These are phyloP conservation scores for Exophiala sideris DNA, from an alignment of 2,329 filamentous ascomycete species.

Conservation along the genomic window DNA sequence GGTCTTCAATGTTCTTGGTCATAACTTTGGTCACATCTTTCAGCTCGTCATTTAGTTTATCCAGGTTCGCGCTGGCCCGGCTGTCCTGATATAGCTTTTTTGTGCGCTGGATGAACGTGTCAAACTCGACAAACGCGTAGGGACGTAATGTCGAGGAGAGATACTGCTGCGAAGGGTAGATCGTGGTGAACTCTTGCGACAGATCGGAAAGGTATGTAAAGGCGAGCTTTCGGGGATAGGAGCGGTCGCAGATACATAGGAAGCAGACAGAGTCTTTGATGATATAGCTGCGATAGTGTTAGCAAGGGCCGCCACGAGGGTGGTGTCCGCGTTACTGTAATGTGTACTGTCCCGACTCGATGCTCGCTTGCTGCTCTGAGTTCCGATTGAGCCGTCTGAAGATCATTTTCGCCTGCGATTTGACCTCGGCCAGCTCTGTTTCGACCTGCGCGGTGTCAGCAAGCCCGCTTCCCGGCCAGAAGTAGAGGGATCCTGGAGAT, in stretches of 20 bases:
- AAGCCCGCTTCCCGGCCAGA: slow-evolving; percentile 2
- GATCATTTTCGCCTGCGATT: slow-evolving; percentile 85
- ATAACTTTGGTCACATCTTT: slow-evolving; percentile 98
- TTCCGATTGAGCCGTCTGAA: slow-evolving; percentile 84
- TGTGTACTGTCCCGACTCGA: slow-evolving; percentile 79
- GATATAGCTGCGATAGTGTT: slow-evolving; percentile 62
- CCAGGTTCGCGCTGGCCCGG: slow-evolving; percentile 85
- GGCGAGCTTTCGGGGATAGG: slow-evolving; percentile 95
- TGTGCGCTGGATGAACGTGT: slow-evolving; percentile 91
- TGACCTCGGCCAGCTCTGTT: slow-evolving; percentile 77
- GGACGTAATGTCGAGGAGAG: slow-evolving; percentile 73
- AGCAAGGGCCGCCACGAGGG: neutral
- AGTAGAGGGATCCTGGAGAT: neutral
- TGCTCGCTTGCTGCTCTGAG: slow-evolving; percentile 84
- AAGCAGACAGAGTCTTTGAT: slow-evolving; percentile 82
- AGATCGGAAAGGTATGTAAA: slow-evolving; percentile 97
- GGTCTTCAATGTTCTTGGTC: slow-evolving; percentile 99
- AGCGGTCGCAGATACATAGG: slow-evolving; percentile 86
- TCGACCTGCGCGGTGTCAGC: slow-evolving; percentile 53
- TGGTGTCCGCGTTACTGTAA: slow-evolving; percentile 66
- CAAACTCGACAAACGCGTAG: slow-evolving; percentile 97
- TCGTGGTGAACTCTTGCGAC: slow-evolving; percentile 82
- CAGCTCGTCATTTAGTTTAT: slow-evolving; percentile 93
- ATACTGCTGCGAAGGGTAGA: slow-evolving; percentile 72
- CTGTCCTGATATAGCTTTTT: slow-evolving; percentile 93